Conservation (phyloP, 1,284 basidiomycete species). For the Leccinum laetum region DNA sequence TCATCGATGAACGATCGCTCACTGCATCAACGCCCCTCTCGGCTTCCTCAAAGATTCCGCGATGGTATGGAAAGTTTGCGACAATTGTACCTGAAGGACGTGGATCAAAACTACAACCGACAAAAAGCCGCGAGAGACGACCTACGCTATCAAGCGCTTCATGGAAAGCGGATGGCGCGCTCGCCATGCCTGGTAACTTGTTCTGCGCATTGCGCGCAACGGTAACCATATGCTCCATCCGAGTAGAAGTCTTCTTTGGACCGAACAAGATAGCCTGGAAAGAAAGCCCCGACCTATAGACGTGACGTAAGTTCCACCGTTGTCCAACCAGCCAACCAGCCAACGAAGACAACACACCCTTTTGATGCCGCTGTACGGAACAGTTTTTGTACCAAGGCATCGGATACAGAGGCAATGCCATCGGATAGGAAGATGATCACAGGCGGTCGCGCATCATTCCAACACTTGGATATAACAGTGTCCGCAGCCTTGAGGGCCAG, state of each 20-base stretch:
- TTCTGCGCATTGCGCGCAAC: conserved; percentile 50
- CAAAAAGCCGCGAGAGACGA: conserved; percentile 4
- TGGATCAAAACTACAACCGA: neutral
- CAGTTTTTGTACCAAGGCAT: conserved; percentile 40
- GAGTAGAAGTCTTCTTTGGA: conserved; percentile 26
- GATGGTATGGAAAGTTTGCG: conserved; percentile 57
- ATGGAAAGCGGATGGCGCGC: conserved; percentile 46
- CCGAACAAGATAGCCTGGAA: conserved; percentile 63
- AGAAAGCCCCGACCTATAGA: conserved; percentile 50
- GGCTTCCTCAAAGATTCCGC: conserved; percentile 58
- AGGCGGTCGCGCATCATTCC: conserved; percentile 53
- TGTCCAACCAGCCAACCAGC: neutral
- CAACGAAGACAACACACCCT: conserved; percentile 37
- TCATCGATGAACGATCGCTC: conserved; percentile 5
- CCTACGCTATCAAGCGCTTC: conserved; percentile 53
- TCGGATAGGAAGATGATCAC: conserved; percentile 64
- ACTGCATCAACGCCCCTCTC: conserved; percentile 44
- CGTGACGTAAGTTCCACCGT: neutral
- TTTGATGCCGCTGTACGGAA: conserved; percentile 41
- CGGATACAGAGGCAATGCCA: conserved; percentile 39
- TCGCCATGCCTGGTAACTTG: conserved; percentile 30
- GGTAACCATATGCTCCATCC: conserved; percentile 48
- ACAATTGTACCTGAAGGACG: conserved; percentile 45
- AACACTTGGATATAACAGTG: conserved; percentile 40
- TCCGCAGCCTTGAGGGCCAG: conserved; percentile 43